Evolutionary conservation across 768 basidiomycete genomes (phyloP).

Genomic region (Xanthoconium stramineum): DNA sequence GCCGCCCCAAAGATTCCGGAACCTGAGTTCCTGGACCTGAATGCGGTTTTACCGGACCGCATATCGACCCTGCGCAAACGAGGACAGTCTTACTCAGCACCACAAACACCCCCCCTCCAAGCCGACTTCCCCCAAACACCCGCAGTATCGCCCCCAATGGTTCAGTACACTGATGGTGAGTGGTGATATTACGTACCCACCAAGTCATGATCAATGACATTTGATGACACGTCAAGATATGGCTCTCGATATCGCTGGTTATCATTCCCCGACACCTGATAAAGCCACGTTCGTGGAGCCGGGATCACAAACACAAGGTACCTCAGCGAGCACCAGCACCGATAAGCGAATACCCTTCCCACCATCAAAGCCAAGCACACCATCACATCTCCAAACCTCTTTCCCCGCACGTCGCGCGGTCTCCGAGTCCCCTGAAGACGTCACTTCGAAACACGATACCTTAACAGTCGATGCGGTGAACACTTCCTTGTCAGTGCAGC

Average conservation of each 20-base stretch:
- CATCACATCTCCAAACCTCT: slow-evolving; percentile 26
- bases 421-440: slow-evolving; percentile 61
- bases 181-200: slow-evolving; percentile 8
- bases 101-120: slow-evolving; percentile 36
- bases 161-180: slow-evolving; percentile 61
- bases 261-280: slow-evolving; percentile 43
- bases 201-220: neutral
- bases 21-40: slow-evolving; percentile 83
- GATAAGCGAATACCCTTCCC: slow-evolving; percentile 20
- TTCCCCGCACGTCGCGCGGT: slow-evolving; percentile 49
- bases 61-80: slow-evolving; percentile 19
- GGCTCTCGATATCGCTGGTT: slow-evolving; percentile 80
- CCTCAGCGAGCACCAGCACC: neutral
- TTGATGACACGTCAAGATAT: slow-evolving; percentile 46
- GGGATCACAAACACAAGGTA: slow-evolving; percentile 12
- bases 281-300: neutral
- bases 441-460: slow-evolving; percentile 17
- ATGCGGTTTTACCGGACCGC: slow-evolving; percentile 40
- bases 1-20: slow-evolving; percentile 38
- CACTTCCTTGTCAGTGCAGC: slow-evolving; percentile 39
- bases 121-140: slow-evolving; percentile 42
- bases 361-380: slow-evolving; percentile 14
- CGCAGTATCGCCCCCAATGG: slow-evolving; percentile 47
- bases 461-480: slow-evolving; percentile 3
- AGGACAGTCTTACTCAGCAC: slow-evolving; percentile 25